Evolutionary conservation across 2,329 filamentous ascomycete species (phyloP).

Genomic region (Aspergillus pseudonomiae): DNA sequence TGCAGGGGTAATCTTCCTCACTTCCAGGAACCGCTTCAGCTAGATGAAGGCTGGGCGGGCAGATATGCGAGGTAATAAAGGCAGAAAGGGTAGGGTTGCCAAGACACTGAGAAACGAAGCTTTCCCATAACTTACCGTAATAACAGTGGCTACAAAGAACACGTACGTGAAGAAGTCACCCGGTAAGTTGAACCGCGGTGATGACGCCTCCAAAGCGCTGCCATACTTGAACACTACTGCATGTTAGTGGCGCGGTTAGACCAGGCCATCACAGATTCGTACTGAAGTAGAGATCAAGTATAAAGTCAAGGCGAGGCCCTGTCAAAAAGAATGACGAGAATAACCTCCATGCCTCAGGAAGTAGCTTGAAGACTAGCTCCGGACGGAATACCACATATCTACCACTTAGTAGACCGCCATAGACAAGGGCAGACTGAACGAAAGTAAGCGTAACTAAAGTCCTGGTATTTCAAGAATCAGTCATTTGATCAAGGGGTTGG

Average conservation of each 20-base stretch:
- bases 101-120: constrained; percentile 22
- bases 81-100: constrained; percentile 6
- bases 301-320: constrained; percentile 57
- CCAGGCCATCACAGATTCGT: constrained; percentile 34
- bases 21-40: constrained; percentile 82
- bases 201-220: constrained; percentile 71
- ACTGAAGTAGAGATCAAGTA: constrained; percentile 76
- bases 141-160: constrained; percentile 69
- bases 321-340: constrained; percentile 63
- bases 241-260: constrained; percentile 35
- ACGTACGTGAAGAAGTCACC: constrained; percentile 83
- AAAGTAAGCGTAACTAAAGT: constrained; percentile 69
- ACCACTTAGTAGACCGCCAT: constrained; percentile 59
- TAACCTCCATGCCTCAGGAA: constrained; percentile 64
- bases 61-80: constrained; percentile 67
- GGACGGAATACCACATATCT: constrained; percentile 58
- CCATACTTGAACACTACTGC: constrained; percentile 72
- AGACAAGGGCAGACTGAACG: constrained; percentile 62
- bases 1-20: constrained; percentile 79
- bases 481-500: constrained; percentile 46
- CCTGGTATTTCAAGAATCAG: constrained; percentile 52
- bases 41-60: constrained; percentile 72
- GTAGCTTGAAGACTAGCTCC: constrained; percentile 56
- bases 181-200: constrained; percentile 70
- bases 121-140: constrained; percentile 70